Conservation (phyloP, 2,329 filamentous ascomycete genomes). For the Stachybotrys chlorohalonatus region DNA sequence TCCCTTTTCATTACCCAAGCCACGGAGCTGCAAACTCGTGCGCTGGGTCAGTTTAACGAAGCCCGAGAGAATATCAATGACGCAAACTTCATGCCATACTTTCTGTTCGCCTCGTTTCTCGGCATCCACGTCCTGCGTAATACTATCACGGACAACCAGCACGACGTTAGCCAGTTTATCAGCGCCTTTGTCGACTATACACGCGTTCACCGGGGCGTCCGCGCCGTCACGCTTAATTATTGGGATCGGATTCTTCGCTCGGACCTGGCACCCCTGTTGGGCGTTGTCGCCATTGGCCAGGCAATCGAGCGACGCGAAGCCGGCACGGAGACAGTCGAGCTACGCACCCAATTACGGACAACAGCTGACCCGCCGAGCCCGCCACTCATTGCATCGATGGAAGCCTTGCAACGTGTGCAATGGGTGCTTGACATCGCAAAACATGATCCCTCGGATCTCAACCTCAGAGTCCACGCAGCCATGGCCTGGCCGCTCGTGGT, state of each 20-base stretch:
- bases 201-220: conserved; percentile 18
- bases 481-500: no score
- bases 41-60: conserved; percentile 19
- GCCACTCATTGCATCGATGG: no score
- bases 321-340: no score
- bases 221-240: conserved; percentile 9
- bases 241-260: conserved; percentile 2
- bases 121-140: conserved; percentile 27
- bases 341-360: no score
- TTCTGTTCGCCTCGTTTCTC: conserved; percentile 19
- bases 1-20: conserved; percentile 8
- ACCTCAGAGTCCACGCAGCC: no score
- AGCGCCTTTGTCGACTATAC: conserved; percentile 18
- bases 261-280: background rate
- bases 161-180: conserved; percentile 18
- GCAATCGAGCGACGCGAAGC: no score
- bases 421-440: no score
- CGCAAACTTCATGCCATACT: conserved; percentile 17
- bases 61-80: conserved; percentile 6
- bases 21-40: conserved; percentile 18
- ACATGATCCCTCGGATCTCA: no score
- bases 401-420: no score
- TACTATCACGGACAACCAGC: conserved; percentile 17
- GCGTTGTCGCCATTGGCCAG: no score
- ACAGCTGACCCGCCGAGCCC: no score